A percentile compares a stretch with the other conserved stretches of the same genome.
Conservation (phyloP, 352 stramenopile species). For the Thraustochytrium striatum region DNA sequence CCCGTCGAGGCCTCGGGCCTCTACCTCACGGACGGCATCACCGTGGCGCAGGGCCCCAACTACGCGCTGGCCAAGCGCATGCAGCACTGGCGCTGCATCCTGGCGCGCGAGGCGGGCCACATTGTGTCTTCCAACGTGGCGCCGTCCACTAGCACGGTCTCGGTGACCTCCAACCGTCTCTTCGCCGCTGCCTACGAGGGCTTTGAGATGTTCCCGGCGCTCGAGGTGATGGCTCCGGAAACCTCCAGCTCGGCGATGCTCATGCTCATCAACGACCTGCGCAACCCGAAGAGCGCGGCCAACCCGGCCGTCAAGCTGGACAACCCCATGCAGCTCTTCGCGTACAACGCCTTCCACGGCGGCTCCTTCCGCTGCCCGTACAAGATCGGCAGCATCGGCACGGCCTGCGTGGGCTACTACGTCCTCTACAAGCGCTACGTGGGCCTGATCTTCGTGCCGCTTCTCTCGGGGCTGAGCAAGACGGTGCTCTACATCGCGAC, state of each 20-base stretch:
- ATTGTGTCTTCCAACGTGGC: slow-evolving; percentile 77
- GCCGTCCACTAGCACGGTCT: slow-evolving; percentile 75
- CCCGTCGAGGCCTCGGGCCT: slow-evolving; percentile 54
- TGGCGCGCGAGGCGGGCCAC: slow-evolving; percentile 66
- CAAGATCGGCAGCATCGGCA: slow-evolving; percentile 34
- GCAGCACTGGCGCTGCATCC: slow-evolving; percentile 77
- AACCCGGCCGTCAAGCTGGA: slow-evolving; percentile 25
- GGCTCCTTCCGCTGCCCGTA: slow-evolving; percentile 46
- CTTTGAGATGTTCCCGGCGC: slow-evolving; percentile 46
- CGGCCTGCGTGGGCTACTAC: slow-evolving; percentile 39
- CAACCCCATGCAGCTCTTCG: slow-evolving; percentile 38
- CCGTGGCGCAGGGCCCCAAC: slow-evolving; percentile 75
- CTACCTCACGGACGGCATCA: slow-evolving; percentile 69
- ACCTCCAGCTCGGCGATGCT: slow-evolving; percentile 44
- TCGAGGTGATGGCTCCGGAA: slow-evolving; percentile 47
- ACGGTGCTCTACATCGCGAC: too few species aligned
- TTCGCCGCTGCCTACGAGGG: slow-evolving; percentile 48
- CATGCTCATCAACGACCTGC: slow-evolving; percentile 50
- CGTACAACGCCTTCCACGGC: slow-evolving; percentile 34
- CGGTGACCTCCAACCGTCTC: slow-evolving; percentile 48
- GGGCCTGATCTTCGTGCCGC: background rate
- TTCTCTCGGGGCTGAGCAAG: too few species aligned
- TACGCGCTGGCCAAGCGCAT: slow-evolving; percentile 80
- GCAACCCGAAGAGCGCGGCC: slow-evolving; percentile 34
- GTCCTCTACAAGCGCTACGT: background rate